These are phyloP conservation scores for Botryotinia convoluta DNA, from an alignment of 2,329 filamentous ascomycete species.

Conservation along the genomic window DNA sequence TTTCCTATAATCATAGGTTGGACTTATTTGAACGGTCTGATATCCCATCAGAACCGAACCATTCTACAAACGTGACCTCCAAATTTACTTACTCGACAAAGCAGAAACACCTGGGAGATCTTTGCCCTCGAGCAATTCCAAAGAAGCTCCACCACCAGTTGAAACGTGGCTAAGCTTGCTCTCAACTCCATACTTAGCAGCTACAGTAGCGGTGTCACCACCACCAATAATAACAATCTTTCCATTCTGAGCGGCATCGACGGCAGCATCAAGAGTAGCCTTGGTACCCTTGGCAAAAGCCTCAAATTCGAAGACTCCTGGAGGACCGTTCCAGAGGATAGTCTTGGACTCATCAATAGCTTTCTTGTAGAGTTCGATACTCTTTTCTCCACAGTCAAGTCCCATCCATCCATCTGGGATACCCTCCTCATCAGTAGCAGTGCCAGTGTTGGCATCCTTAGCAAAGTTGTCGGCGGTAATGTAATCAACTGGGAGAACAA, in stretches of 20 bases:
- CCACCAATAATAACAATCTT: conserved; percentile 99
- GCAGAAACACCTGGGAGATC: conserved; percentile 90
- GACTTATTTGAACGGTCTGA: conserved; percentile 34
- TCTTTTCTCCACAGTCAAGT: conserved; percentile 90
- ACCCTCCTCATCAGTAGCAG: conserved; percentile 80
- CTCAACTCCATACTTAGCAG: conserved; percentile 94
- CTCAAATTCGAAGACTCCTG: conserved; percentile 96
- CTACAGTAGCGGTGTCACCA: conserved; percentile 96
- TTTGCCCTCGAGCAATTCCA: conserved; percentile 98
- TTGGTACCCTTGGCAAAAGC: conserved; percentile 92
- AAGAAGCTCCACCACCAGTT: conserved; percentile 89
- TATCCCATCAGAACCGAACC: conserved; percentile 32
- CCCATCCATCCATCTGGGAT: conserved; percentile 99
- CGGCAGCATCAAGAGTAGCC: conserved; percentile 83
- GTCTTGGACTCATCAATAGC: conserved; percentile 88
- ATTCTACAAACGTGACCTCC: conserved; percentile 4
- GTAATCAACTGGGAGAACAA: conserved; percentile 93
- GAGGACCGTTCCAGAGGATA: conserved; percentile 98
- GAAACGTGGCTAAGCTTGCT: conserved; percentile 98
- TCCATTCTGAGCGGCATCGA: conserved; percentile 74
- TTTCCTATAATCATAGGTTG: conserved; percentile 36
- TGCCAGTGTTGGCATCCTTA: conserved; percentile 75
- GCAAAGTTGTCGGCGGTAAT: conserved; percentile 94
- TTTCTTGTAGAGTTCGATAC: conserved; percentile 80
- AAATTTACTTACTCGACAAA: conserved; percentile 71